Base-by-base conservation (phyloP, 306 rosid species). In the Hippophae gyantsensis region DNA sequence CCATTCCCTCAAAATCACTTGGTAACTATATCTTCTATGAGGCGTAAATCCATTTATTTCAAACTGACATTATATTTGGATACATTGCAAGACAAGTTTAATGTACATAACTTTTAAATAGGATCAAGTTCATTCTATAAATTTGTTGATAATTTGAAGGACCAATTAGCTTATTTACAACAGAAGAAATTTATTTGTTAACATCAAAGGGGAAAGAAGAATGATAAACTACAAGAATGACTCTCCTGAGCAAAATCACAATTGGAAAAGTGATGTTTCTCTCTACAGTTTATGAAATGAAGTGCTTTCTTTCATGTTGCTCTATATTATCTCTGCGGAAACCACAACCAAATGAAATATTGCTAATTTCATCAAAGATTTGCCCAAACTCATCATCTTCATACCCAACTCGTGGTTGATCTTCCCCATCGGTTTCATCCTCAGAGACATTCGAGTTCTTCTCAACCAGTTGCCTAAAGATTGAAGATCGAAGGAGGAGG, bases 401-500 rank as follows among this genome's bases (percentile, higher is more conserved):
- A 32, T 75, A 63, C 9, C 67, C 70, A 4, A 48, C 60, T 68
- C 55, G 73, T n/a, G 66, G 65, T 57, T 59, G 77, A 6, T 49
- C 90, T 62, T 81, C 81, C 5, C 73, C 68, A 13, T 82, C 78
- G 6, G 74, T 75, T 57, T 78, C 72, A 26, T 81, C 88, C 48
- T 81, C 86, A 60, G 72, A 73, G 18, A 67, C 49, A 52, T 69
- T 75, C 0, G 70, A 76, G 77, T 85, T 83, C 80, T 69, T 85
- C 82, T 83, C 66, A 10, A 85, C 89, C 23, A 18, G 57, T 43
- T 85, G 81, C 72, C 82, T 74, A 57, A 83, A 86, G 48, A 85
- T 52, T 0, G 94, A 79, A 7, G 94, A 85, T 40, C 79, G 84
- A 13, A 89, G 70, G 10, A 89, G 88, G 50, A 89, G 74, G 63